phyloP scores from a whole-genome alignment of 2,329 filamentous ascomycete species.

The Colletotrichum gloeosporioides region DNA sequence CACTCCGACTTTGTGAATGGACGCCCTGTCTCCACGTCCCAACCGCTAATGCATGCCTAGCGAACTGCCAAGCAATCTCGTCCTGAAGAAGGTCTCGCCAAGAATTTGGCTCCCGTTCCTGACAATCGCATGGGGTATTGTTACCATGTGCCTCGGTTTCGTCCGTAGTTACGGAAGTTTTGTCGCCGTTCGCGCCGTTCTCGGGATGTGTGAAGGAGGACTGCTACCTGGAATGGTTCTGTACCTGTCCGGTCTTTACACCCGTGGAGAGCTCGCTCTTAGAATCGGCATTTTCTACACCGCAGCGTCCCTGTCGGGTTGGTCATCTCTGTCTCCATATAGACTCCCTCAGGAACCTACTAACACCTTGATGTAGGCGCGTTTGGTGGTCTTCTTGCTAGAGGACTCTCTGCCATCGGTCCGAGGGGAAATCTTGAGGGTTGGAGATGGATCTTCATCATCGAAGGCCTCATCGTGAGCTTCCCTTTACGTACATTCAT shows the following conservation, averaged over 20 bases:
- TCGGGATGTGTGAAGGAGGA: constrained; percentile 69
- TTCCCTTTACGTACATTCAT: background rate
- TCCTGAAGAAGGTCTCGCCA: constrained; percentile 66
- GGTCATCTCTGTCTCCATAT: background rate
- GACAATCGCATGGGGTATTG: constrained; percentile 61
- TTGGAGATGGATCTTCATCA: constrained; percentile 69
- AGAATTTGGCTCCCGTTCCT: constrained; percentile 65
- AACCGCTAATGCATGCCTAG: constrained; percentile 33
- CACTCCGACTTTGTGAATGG: background rate
- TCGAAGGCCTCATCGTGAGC: constrained; percentile 60
- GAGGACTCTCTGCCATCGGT: constrained; percentile 66
- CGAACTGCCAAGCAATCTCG: constrained; percentile 68
- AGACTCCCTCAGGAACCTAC: background rate
- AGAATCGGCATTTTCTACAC: constrained; percentile 74
- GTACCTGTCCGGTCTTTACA: constrained; percentile 69
- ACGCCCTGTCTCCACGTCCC: background rate
- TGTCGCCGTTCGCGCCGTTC: constrained; percentile 62
- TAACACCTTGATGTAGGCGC: constrained; percentile 40
- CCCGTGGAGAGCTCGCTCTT: constrained; percentile 62
- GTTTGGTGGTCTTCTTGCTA: constrained; percentile 67
- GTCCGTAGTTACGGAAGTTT: constrained; percentile 61
- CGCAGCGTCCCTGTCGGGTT: constrained; percentile 64
- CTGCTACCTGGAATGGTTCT: constrained; percentile 72
- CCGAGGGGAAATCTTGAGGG: constrained; percentile 56
- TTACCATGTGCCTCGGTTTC: constrained; percentile 63